Evolutionary conservation across 352 stramenopile genomes (phyloP).

Genomic region (Phytophthora cactorum): DNA sequence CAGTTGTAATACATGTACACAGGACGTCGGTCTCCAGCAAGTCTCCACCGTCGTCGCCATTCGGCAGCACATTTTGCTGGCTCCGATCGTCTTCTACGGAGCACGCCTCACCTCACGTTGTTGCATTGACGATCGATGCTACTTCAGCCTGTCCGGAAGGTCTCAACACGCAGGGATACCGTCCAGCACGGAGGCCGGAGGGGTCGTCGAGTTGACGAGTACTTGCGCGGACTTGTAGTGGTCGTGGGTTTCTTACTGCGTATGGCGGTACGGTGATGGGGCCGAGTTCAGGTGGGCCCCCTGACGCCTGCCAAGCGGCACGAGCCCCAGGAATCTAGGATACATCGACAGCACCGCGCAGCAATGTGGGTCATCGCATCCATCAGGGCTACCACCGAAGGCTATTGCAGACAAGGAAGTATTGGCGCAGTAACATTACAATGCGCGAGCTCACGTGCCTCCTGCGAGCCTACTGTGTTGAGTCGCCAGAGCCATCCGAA

Average conservation of each 20-base stretch:
- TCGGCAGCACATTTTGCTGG: not conserved
- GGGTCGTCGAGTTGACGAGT: slow-evolving; percentile 19
- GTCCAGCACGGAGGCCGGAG: slow-evolving; percentile 6
- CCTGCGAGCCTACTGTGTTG: slow-evolving; percentile 1
- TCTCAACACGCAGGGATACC: slow-evolving; percentile 50
- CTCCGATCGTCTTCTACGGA: not conserved
- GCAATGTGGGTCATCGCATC: not conserved
- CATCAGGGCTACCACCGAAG: not conserved
- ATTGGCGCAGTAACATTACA: slow-evolving; percentile 14
- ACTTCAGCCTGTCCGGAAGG: slow-evolving; percentile 18
- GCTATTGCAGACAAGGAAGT: not conserved
- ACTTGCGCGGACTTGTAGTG: slow-evolving; percentile 1
- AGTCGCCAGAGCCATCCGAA: slow-evolving; percentile 18
- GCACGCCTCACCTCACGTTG: not conserved
- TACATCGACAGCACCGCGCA: slow-evolving; percentile 1
- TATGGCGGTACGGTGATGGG: not conserved
- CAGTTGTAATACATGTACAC: not conserved
- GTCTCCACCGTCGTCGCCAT: not conserved
- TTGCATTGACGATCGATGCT: slow-evolving; percentile 1
- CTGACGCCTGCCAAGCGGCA: not conserved
- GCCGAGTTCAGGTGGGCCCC: not conserved
- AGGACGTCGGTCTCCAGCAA: not conserved
- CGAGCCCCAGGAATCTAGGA: no score
- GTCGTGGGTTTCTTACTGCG: slow-evolving; percentile 1
- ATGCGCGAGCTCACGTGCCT: slow-evolving; percentile 3